A percentile compares a stretch with the other conserved stretches of the same genome.
phyloP scores from a whole-genome alignment of 2,329 filamentous ascomycete species.

The Claviceps lovelessii region DNA sequence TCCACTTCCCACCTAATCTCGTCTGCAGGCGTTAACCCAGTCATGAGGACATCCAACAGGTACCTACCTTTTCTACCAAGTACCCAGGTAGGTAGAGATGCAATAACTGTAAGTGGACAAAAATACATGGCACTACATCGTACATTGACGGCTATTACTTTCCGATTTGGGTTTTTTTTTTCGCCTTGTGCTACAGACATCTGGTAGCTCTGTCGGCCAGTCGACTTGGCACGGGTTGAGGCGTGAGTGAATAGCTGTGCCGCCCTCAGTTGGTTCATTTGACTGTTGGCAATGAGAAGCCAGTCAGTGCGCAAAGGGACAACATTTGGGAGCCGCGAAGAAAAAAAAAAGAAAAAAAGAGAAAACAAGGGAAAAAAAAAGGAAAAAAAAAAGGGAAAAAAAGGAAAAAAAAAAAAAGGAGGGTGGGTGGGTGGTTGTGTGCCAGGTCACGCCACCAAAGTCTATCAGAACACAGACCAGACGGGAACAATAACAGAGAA shows the following conservation, averaged over 20 bases:
- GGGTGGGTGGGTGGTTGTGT: not conserved
- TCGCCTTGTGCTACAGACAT: not conserved
- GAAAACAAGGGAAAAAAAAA: not conserved
- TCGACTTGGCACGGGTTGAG: not conserved
- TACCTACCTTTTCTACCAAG: too few species aligned
- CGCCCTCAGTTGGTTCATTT: not conserved
- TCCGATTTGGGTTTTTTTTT: too few species aligned
- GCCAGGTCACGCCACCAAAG: not conserved
- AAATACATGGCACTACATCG: too few species aligned
- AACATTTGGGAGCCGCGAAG: not conserved
- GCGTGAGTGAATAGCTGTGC: not conserved
- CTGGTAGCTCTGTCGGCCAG: too few species aligned
- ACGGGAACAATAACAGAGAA: not conserved
- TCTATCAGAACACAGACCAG: not conserved
- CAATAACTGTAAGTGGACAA: too few species aligned
- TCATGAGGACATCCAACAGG: not conserved
- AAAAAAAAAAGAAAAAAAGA: not conserved
- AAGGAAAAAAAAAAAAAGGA: not conserved
- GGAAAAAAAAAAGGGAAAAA: not conserved
- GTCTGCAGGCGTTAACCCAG: not conserved
- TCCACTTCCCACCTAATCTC: not conserved
- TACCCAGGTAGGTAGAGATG: too few species aligned
- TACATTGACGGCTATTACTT: too few species aligned
- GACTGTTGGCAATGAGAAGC: too few species aligned
- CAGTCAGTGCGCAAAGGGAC: too few species aligned